Conservation (phyloP, 768 basidiomycete species). For the Serendipita sp. region DNA sequence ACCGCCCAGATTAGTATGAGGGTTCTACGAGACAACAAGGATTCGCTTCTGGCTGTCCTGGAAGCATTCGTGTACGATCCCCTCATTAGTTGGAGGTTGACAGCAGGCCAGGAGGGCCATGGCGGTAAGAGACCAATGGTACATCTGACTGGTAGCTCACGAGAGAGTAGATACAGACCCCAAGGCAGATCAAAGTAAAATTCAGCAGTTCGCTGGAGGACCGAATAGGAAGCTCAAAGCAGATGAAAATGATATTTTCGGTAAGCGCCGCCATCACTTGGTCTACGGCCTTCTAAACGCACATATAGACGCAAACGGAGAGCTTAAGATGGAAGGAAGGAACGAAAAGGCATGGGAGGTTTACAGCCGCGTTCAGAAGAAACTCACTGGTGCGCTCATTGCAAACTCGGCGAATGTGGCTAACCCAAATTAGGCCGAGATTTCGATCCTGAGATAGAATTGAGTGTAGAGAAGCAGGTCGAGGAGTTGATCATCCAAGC, state of each 20-base stretch:
- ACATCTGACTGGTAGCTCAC: neutral
- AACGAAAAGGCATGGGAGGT: slow-evolving; percentile 83
- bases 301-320: slow-evolving; percentile 27
- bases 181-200: slow-evolving; percentile 38
- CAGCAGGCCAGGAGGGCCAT: slow-evolving; percentile 54
- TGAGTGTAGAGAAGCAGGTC: slow-evolving; percentile 72
- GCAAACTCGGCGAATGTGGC: neutral
- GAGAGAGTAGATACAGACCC: slow-evolving; percentile 23
- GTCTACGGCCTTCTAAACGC: neutral
- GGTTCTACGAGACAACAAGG: slow-evolving; percentile 90
- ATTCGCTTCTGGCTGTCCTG: slow-evolving; percentile 96
- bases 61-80: slow-evolving; percentile 99
- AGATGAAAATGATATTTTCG: slow-evolving; percentile 88
- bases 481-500: slow-evolving; percentile 88
- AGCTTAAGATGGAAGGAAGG: slow-evolving; percentile 61
- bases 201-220: slow-evolving; percentile 49
- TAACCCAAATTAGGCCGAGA: slow-evolving; percentile 48
- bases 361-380: slow-evolving; percentile 87
- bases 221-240: slow-evolving; percentile 70
- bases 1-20: slow-evolving; percentile 98
- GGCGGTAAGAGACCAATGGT: slow-evolving; percentile 33
- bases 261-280: slow-evolving; percentile 25
- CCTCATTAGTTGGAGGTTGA: slow-evolving; percentile 87
- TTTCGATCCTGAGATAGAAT: slow-evolving; percentile 67
- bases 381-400: slow-evolving; percentile 57